Conservation (phyloP, 306 rosid species). For the Sindora glabra region DNA sequence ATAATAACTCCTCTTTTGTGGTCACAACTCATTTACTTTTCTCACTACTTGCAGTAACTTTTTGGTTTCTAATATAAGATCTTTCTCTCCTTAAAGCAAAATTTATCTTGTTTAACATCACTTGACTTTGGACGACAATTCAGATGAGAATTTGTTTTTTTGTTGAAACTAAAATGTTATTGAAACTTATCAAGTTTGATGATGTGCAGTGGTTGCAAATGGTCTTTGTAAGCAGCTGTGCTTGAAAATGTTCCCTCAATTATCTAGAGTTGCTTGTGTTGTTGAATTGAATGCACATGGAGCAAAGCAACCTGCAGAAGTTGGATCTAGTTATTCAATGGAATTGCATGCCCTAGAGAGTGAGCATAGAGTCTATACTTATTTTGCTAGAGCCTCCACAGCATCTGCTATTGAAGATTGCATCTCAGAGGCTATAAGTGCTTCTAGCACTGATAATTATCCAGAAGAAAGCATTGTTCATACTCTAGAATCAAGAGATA, state of each 20-base stretch:
- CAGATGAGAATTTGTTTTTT: no score
- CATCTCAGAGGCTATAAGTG: constrained; percentile 45
- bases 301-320: constrained; percentile 32
- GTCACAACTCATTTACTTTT: no score
- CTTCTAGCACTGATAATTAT: constrained; percentile 89
- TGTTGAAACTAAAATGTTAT: no score
- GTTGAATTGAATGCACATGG: constrained; percentile 41
- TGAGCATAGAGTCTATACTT: constrained; percentile 59
- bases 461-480: constrained; percentile 71
- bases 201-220: constrained; percentile 61
- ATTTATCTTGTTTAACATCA: no score
- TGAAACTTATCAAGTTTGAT: neutral
- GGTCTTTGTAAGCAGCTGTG: constrained; percentile 69
- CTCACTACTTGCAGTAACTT: no score
- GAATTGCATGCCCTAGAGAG: constrained; percentile 48
- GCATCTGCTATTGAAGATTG: constrained; percentile 32
- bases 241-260: constrained; percentile 75
- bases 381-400: constrained; percentile 29
- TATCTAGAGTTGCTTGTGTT: constrained; percentile 46
- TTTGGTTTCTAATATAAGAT: no score
- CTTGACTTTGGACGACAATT: no score
- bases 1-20: neutral
- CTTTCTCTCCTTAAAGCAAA: no score
- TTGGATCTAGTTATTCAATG: constrained; percentile 52
- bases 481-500: constrained; percentile 48